These are phyloP conservation scores for Kwoniella heveanensis DNA, from an alignment of 768 basidiomycete species.

Conservation along the genomic window DNA sequence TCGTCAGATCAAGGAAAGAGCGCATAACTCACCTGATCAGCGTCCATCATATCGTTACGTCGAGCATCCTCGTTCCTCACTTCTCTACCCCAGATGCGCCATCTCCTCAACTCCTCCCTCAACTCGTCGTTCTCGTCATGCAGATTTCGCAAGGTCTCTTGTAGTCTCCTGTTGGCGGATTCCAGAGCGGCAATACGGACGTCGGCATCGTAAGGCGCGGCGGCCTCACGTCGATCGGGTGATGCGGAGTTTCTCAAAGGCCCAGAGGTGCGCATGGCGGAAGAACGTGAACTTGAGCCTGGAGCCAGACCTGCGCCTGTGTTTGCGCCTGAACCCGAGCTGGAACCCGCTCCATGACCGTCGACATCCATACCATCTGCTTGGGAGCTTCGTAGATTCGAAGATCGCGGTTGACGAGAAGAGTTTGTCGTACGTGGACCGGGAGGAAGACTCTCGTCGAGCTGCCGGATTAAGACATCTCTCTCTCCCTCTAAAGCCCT, in stretches of 20 bases:
- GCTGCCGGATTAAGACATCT: slow-evolving; percentile 26
- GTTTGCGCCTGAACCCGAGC: not conserved
- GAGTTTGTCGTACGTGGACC: not conserved
- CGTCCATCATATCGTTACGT: slow-evolving; percentile 1
- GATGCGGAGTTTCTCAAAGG: slow-evolving; percentile 5
- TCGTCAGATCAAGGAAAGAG: too few species aligned
- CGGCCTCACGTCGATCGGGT: slow-evolving; percentile 20
- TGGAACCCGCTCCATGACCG: not conserved
- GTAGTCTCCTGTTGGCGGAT: slow-evolving; percentile 34
- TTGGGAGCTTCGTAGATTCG: slow-evolving; percentile 5
- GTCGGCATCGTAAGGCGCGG: slow-evolving; percentile 19
- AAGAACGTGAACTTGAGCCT: not conserved
- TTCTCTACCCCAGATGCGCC: slow-evolving; percentile 26
- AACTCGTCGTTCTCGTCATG: slow-evolving; percentile 35
- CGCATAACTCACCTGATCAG: slow-evolving; percentile 3
- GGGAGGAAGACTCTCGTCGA: slow-evolving; percentile 24
- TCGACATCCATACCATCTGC: slow-evolving; percentile 3
- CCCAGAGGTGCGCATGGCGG: not conserved
- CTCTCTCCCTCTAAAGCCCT: slow-evolving; percentile 46
- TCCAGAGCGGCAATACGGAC: slow-evolving; percentile 34
- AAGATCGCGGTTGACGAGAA: slow-evolving; percentile 14
- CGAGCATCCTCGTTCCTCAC: slow-evolving; percentile 1
- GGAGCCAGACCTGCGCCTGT: not conserved
- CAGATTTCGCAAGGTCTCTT: slow-evolving; percentile 30
- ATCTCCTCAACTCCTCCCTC: slow-evolving; percentile 26